Evolutionary conservation across 306 rosid species (phyloP), one percentile per base, ranked within the genome.

Genomic region (Crotalaria pallida): DNA sequence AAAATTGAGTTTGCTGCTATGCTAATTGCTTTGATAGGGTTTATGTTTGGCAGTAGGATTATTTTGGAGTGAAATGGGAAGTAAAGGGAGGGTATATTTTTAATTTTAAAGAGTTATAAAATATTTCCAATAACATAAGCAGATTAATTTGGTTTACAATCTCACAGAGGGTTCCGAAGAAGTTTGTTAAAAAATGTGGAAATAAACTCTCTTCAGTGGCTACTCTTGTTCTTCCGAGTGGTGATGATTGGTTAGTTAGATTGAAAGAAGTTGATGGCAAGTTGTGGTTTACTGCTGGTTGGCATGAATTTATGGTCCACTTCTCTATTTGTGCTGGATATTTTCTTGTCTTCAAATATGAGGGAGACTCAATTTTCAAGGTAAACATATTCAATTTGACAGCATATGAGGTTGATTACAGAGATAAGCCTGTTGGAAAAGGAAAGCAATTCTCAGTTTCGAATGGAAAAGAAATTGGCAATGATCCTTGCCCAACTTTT

Each of bases 311-410:
- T 24, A 38, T 69, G 17, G 63, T 52, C 18, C 44, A 6, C 65
- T 10, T 34, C 52, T 53, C 64, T 15, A 52, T 53, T 53, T 58
- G 36, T 52, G 64, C 51, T 16, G 74, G 74, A 21, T 52, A 18
- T 38, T 53, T 69, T 69, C 34, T 69, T 36, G 5, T 53, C 52
- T 69, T 69, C 63, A 55, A 27, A 21, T 68, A 69, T 55, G 74
- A 69, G 31, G 65, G 64, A 4, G 36, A 53, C 21, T 34, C 74
- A 53, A 55, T 34, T 7, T 69, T 69, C 24, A 10, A 3, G 21
- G 51, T 69, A 21, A 52, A 51, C 23, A 53, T 69, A 56, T 69
- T 52, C 34, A 36, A 69, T 48, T 69, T 53, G 63, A 34, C 38
- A 38, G 38, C 53, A 21, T 68, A 10, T 68, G 74, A 68, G 62